phyloP scores from a whole-genome alignment of 208 protist genomes.

The Acanthamoeba triangularis region DNA sequence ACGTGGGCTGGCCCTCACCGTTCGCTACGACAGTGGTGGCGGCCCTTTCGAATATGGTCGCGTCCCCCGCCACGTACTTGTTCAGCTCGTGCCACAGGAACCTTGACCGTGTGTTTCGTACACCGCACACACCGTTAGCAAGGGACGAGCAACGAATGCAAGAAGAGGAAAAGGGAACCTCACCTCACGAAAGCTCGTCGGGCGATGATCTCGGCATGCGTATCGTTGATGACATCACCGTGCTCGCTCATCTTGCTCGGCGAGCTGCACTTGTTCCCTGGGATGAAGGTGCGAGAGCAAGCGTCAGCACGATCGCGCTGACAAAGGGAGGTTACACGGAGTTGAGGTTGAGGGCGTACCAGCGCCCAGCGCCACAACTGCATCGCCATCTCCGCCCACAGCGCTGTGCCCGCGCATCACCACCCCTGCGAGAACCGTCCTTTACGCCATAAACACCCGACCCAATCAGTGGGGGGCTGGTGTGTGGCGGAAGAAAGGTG shows the following conservation, averaged over 20 bases:
- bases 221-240: constrained; percentile 82
- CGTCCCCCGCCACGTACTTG: neutral
- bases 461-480: neutral
- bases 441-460: neutral
- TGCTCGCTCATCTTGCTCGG: constrained; percentile 26
- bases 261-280: constrained; percentile 81
- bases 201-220: constrained; percentile 82
- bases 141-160: neutral
- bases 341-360: neutral
- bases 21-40: no score
- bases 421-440: constrained; percentile 79
- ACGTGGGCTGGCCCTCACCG: no score
- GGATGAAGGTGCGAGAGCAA: constrained; percentile 35
- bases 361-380: neutral
- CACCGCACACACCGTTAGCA: neutral
- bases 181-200: constrained; percentile 78
- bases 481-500: neutral
- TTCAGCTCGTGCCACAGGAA: constrained; percentile 46
- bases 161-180: neutral
- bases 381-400: neutral
- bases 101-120: neutral
- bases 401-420: neutral
- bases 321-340: neutral
- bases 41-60: constrained; percentile 6
- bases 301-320: neutral